These are phyloP conservation scores for Cyclospora cayetanensis DNA, from an alignment of 169 alveolate genomes.

Conservation along the genomic window DNA sequence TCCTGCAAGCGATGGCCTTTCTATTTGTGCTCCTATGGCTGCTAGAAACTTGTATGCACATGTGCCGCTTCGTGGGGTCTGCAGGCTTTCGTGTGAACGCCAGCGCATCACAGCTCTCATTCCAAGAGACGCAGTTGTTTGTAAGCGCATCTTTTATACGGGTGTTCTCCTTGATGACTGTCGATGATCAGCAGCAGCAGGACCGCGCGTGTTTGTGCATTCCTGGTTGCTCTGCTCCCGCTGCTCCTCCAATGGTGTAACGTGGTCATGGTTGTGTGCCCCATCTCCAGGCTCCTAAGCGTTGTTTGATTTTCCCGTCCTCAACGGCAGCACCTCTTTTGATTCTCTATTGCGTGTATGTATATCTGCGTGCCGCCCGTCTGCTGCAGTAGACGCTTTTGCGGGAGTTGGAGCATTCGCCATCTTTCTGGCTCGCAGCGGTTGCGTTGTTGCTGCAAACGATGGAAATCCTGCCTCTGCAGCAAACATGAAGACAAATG, in stretches of 20 bases:
- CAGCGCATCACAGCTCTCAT: constrained; percentile 78
- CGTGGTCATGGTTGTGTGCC: too few relatives aligned
- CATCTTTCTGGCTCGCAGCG: constrained; percentile 86
- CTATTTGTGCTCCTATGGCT: not conserved
- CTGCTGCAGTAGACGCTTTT: constrained; percentile 83
- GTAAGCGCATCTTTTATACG: too few relatives aligned
- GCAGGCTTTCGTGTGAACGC: constrained; percentile 83
- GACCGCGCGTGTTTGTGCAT: too few relatives aligned
- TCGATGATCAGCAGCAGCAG: too few relatives aligned
- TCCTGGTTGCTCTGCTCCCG: too few relatives aligned
- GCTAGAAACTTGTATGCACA: not conserved
- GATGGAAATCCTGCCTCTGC: constrained; percentile 90
- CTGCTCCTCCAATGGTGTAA: too few relatives aligned
- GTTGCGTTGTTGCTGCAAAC: constrained; percentile 88
- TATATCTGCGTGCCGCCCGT: not conserved
- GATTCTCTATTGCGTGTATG: not conserved
- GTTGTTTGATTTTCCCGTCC: not conserved
- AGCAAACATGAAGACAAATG: constrained; percentile 84
- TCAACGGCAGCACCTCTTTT: not conserved
- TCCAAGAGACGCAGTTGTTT: constrained; percentile 73
- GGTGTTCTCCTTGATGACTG: too few relatives aligned
- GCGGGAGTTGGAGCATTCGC: constrained; percentile 93
- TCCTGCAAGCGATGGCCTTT: too few relatives aligned
- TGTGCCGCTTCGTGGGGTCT: not conserved
- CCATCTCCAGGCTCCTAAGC: too few relatives aligned